These are phyloP conservation scores for Malassezia sp. DNA, from an alignment of 1,284 basidiomycete genomes.

Conservation along the genomic window DNA sequence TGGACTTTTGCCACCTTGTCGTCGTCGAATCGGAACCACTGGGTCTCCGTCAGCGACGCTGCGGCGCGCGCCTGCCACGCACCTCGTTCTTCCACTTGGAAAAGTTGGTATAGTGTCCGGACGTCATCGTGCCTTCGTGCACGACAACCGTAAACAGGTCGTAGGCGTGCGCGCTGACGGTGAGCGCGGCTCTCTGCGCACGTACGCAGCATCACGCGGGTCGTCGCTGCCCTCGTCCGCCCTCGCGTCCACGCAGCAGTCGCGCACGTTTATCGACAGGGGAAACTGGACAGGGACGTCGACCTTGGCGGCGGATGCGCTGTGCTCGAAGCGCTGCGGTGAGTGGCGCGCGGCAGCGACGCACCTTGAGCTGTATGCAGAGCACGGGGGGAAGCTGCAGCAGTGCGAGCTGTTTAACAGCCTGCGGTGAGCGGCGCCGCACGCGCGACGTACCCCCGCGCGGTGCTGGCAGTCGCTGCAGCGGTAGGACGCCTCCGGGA, in stretches of 20 bases:
- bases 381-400: slow-evolving; percentile 76
- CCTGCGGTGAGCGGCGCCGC: slow-evolving; percentile 44
- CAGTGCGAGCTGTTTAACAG: slow-evolving; percentile 72
- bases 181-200: too few relatives aligned
- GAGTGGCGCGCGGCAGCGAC: too few relatives aligned
- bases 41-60: too few relatives aligned
- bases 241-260: slow-evolving; percentile 56
- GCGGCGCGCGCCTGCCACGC: too few relatives aligned
- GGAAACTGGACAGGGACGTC: slow-evolving; percentile 75
- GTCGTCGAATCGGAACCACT: slow-evolving; percentile 90
- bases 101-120: slow-evolving; percentile 83
- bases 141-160: slow-evolving; percentile 87
- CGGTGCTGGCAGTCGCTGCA: slow-evolving; percentile 48
- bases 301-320: slow-evolving; percentile 58
- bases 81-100: slow-evolving; percentile 62
- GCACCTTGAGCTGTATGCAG: slow-evolving; percentile 93
- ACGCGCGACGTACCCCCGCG: slow-evolving; percentile 18
- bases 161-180: slow-evolving; percentile 58
- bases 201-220: slow-evolving; percentile 4
- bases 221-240: slow-evolving; percentile 5
- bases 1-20: slow-evolving; percentile 56
- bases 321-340: slow-evolving; percentile 90
- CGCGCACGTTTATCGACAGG: slow-evolving; percentile 70
- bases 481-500: slow-evolving; percentile 48
- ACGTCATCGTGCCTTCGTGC: slow-evolving; percentile 78